Evolutionary conservation across 805 yeast genomes (phyloP).

Genomic region (Candida orba): DNA sequence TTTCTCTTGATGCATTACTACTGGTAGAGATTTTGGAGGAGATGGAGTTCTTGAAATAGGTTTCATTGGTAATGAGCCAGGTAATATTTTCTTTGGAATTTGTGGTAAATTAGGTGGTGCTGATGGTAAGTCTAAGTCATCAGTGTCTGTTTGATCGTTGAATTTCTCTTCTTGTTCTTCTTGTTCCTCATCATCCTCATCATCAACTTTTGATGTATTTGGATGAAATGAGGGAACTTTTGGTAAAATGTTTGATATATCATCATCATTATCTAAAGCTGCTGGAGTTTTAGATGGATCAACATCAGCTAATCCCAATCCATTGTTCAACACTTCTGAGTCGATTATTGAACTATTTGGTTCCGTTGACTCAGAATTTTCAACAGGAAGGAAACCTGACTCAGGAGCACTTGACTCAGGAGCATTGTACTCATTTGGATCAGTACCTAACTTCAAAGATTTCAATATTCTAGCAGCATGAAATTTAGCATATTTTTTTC

Average conservation of each 20-base stretch:
- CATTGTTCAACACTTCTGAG: conserved; percentile 7
- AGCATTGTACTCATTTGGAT: conserved; percentile 49
- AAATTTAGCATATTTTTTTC: conserved; percentile 54
- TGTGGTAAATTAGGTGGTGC: conserved; percentile 1
- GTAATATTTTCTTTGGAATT: conserved; percentile 4
- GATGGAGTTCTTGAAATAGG: conserved; percentile 3
- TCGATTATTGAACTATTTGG: conserved; percentile 4
- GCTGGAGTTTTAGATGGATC: conserved; percentile 1
- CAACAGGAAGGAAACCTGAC: no score
- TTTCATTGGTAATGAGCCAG: conserved; percentile 4
- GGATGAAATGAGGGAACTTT: conserved; percentile 7
- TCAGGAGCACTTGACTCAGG: conserved; percentile 15
- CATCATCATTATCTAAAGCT: neutral
- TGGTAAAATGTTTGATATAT: conserved; percentile 4
- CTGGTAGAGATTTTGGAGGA: neutral
- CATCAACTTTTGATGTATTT: neutral
- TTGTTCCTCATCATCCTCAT: neutral
- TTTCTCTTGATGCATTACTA: conserved; percentile 2
- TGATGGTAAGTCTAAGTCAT: conserved; percentile 6
- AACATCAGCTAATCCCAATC: conserved; percentile 4
- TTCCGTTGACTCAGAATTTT: no score
- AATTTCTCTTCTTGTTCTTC: neutral
- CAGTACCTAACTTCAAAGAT: conserved; percentile 39
- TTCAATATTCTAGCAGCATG: conserved; percentile 53
- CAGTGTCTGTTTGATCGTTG: neutral